These are phyloP conservation scores for Paxillus ammoniavirescens DNA, from an alignment of 768 basidiomycete species.

Conservation along the genomic window DNA sequence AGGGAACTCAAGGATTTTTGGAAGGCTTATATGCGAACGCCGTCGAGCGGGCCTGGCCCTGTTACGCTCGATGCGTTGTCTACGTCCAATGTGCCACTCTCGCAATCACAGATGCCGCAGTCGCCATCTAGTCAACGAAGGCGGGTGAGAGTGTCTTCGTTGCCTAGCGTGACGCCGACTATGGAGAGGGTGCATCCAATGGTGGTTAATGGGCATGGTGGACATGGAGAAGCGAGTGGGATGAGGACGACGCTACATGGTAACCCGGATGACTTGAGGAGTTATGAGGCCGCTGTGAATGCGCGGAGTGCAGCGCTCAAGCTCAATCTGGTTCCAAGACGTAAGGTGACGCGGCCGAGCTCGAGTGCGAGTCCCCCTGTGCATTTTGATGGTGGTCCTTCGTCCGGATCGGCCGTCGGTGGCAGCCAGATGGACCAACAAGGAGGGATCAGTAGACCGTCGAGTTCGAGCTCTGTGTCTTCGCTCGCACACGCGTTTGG, in stretches of 20 bases:
- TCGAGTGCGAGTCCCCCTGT: conserved; percentile 18
- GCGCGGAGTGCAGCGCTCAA: conserved; percentile 62
- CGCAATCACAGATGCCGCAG: conserved; percentile 20
- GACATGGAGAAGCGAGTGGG: conserved; percentile 21
- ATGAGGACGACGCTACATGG: conserved; percentile 43
- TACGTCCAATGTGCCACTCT: conserved; percentile 3
- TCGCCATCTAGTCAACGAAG: conserved; percentile 33
- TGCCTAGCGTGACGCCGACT: conserved; percentile 71
- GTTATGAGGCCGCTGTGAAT: conserved; percentile 74
- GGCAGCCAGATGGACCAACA: conserved; percentile 16
- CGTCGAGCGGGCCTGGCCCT: conserved; percentile 40
- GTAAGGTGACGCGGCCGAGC: conserved; percentile 25
- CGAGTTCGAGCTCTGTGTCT: conserved; percentile 37
- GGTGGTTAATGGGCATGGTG: conserved; percentile 18
- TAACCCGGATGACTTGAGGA: conserved; percentile 59
- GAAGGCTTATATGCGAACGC: conserved; percentile 74
- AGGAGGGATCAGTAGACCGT: conserved; percentile 32
- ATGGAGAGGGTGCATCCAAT: conserved; percentile 22
- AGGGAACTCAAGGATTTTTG: conserved; percentile 68
- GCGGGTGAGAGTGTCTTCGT: conserved; percentile 59
- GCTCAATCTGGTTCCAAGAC: conserved; percentile 52
- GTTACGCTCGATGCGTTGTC: conserved; percentile 6
- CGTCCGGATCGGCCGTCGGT: neutral
- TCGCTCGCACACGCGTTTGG: conserved; percentile 44
- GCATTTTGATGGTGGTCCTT: neutral